Evolutionary conservation across 257 asterid species (phyloP), one percentile per base, ranked within the genome.

Genomic region (Paulownia fortunei): DNA sequence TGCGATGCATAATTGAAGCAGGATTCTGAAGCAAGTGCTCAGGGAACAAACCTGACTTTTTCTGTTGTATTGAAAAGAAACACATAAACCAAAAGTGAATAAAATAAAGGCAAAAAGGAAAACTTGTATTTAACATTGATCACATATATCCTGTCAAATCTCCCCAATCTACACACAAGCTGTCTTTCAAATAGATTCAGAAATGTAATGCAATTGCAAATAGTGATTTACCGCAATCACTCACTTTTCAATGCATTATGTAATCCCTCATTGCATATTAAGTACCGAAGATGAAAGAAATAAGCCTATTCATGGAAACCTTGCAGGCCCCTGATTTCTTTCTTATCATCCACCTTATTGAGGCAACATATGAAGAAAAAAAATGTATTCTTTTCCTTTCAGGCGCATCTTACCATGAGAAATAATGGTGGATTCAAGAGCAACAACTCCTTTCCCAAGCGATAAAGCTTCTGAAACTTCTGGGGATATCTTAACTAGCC

Each of bases 391-490:
- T 44, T 18, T 64, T 39, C 26, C 2, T 9, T 23, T 27, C 32
- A 27, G 16, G 37, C 37, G 41, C 23, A 69, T 54, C 51, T 12
- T 88, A 95, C 99, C 98, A 85, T 95, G 99, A 83, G 97, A 87
- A 71, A 95, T 95, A 26, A 95, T 89, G 34, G 99, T 93, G 62
- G 99, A 95, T 82, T 95, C 99, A 63, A 95, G 97, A 79, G 99
- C 99, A 83, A 95, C 99, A 73, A 95, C 94, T 3, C 97, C 86
- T 74, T 74, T 84, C 34, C 97, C 92, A 59, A 52, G 55, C n/a
- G 90, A 85, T 79, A 95, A 82, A 73, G 98, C 99, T 80, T 88
- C 93, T n/a, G 92, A 82, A 84, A 95, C 98, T 92, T 89, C 87
- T 6, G 74, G 70, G 9, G 96, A 90, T 73, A 90, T 73, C 91